These are phyloP conservation scores for Naumovozyma castellii DNA, from an alignment of 805 yeast species.

Conservation along the genomic window DNA sequence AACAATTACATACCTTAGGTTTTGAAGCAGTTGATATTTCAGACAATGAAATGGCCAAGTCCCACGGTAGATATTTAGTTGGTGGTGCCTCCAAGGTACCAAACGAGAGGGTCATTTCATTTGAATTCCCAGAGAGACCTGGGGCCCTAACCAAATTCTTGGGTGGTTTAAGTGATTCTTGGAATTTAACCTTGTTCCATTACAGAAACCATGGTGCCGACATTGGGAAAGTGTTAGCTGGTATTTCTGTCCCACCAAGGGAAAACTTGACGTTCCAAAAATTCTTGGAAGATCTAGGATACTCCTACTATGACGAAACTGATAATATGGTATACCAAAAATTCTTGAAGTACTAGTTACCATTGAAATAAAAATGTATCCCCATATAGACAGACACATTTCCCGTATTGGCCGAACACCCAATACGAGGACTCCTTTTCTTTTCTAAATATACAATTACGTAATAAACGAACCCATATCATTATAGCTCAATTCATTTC, in stretches of 20 bases:
- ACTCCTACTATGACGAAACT: constrained; percentile 71
- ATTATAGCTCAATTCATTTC: too few relatives aligned
- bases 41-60: constrained; percentile 88
- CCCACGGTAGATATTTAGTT: constrained; percentile 91
- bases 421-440: too few relatives aligned
- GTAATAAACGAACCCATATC: background rate
- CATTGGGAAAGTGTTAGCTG: constrained; percentile 85
- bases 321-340: constrained; percentile 78
- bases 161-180: constrained; percentile 55
- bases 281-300: constrained; percentile 65
- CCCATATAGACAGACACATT: too few relatives aligned
- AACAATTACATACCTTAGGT: constrained; percentile 50
- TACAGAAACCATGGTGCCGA: constrained; percentile 96
- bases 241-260: constrained; percentile 71
- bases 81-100: constrained; percentile 77
- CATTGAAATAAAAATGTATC: too few relatives aligned
- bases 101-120: constrained; percentile 69
- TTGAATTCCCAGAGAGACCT: constrained; percentile 96
- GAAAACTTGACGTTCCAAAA: constrained; percentile 54
- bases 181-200: constrained; percentile 94
- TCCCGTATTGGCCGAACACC: too few relatives aligned
- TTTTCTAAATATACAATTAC: background rate
- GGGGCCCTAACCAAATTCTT: constrained; percentile 84
- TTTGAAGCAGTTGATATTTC: constrained; percentile 77
- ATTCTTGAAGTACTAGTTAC: constrained; percentile 45